A percentile compares a stretch with the other conserved stretches of the same genome.
Conservation (phyloP, 257 asterid species). For the Solanum phureja region DNA sequence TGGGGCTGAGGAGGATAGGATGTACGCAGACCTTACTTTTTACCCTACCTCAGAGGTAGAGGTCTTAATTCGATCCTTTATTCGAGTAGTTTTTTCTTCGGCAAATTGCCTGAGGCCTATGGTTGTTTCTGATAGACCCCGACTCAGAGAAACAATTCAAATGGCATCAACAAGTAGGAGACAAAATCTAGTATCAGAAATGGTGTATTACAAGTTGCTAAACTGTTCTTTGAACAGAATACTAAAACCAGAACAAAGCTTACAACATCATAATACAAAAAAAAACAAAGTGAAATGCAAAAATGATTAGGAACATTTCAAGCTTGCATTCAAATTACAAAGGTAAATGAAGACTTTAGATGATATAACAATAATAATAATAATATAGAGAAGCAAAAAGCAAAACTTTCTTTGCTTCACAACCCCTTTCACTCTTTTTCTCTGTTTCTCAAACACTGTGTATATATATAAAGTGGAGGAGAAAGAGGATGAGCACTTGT, state of each 20-base stretch:
- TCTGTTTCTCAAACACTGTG: conserved; percentile 17
- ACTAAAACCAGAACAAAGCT: conserved; percentile 28
- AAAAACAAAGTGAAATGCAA: background rate
- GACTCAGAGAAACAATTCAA: background rate
- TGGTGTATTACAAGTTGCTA: background rate
- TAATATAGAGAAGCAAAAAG: conserved; percentile 18
- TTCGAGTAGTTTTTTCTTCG: background rate
- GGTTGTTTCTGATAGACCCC: background rate
- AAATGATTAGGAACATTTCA: conserved; percentile 5
- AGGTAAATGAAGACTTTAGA: conserved; percentile 16
- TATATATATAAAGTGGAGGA: conserved; percentile 45
- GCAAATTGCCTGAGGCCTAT: no score
- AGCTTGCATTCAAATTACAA: conserved; percentile 17
- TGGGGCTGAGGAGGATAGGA: no score
- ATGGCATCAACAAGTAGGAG: background rate
- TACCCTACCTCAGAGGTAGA: no score
- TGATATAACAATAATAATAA: background rate
- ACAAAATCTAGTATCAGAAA: background rate
- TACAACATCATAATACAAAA: conserved; percentile 47
- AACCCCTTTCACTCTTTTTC: conserved; percentile 14
- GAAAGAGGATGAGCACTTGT: conserved; percentile 57
- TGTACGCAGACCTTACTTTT: fast-evolving
- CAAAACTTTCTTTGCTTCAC: conserved; percentile 27
- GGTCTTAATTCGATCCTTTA: no score
- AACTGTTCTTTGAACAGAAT: conserved; percentile 17